Evolutionary conservation across 257 asterid species (phyloP).

Genomic region (Capsicum baccatum): DNA sequence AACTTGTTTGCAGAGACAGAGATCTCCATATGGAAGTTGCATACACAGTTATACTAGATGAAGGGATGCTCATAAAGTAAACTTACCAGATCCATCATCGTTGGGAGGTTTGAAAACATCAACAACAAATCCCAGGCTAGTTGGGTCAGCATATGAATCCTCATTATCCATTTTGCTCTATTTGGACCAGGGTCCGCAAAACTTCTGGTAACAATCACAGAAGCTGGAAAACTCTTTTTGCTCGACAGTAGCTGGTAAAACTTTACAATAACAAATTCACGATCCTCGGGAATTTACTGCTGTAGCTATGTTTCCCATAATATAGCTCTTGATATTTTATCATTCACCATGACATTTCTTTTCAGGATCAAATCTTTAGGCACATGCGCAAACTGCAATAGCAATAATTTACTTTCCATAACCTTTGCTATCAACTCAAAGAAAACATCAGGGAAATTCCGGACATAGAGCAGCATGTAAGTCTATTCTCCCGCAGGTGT

Average conservation of each 20-base stretch:
- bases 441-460: neutral
- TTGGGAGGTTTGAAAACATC: neutral
- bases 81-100: neutral
- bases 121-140: neutral
- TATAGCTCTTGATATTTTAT: constrained; percentile 10
- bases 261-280: neutral
- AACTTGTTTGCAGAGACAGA: neutral
- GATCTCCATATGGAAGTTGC: neutral
- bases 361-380: neutral
- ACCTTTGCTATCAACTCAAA: neutral
- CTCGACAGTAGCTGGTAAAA: neutral
- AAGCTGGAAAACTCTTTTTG: neutral
- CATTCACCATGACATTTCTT: neutral
- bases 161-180: neutral
- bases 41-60: neutral
- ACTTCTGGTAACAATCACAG: neutral
- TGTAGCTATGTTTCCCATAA: neutral
- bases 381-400: neutral
- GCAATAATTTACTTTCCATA: neutral
- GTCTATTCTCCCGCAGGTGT: neutral
- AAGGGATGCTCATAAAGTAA: neutral
- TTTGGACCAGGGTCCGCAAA: neutral
- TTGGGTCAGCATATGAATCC: neutral
- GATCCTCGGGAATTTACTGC: neutral
- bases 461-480: constrained; percentile 10